Evolutionary conservation across 331 rosid genomes (phyloP).

Genomic region (Telfairia occidentalis): DNA sequence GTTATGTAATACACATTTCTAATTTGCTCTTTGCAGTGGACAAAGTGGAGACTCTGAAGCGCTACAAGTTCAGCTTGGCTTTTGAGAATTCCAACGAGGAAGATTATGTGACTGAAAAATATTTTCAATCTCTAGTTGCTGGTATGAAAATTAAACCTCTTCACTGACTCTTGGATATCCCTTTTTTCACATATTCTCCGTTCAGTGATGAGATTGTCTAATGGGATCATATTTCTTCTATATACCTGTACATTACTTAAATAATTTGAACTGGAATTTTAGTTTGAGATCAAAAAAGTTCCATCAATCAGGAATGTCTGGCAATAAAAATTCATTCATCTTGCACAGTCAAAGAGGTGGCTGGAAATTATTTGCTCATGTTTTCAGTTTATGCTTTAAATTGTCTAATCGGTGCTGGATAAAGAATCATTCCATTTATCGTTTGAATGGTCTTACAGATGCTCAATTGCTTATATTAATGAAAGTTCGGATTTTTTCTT

Average conservation of each 20-base stretch:
- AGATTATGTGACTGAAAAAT: slow-evolving; percentile 98
- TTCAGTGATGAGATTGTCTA: not conserved
- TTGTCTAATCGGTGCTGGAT: not conserved
- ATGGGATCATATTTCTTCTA: slow-evolving; percentile 1
- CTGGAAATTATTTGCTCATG: not conserved
- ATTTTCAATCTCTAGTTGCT: slow-evolving; percentile 94
- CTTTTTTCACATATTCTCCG: slow-evolving; percentile 11
- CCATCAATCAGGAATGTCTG: not conserved
- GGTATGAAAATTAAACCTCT: slow-evolving; percentile 41
- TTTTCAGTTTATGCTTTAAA: not conserved
- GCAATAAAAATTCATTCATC: not conserved
- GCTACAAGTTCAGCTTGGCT: slow-evolving; percentile 86
- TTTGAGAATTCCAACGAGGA: slow-evolving; percentile 97
- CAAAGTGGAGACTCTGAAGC: slow-evolving; percentile 74
- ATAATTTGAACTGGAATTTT: not conserved
- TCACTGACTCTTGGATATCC: slow-evolving; percentile 2
- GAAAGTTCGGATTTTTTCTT: slow-evolving; percentile 8
- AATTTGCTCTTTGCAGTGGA: slow-evolving; percentile 43
- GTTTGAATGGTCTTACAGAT: not conserved
- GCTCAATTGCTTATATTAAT: slow-evolving; percentile 10
- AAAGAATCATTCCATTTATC: not conserved
- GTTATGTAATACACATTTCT: not conserved
- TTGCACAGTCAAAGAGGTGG: not conserved
- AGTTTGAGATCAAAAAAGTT: not conserved
- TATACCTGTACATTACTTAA: not conserved